Conservation (phyloP, 345 rosid species). For the Gossypium australe region DNA sequence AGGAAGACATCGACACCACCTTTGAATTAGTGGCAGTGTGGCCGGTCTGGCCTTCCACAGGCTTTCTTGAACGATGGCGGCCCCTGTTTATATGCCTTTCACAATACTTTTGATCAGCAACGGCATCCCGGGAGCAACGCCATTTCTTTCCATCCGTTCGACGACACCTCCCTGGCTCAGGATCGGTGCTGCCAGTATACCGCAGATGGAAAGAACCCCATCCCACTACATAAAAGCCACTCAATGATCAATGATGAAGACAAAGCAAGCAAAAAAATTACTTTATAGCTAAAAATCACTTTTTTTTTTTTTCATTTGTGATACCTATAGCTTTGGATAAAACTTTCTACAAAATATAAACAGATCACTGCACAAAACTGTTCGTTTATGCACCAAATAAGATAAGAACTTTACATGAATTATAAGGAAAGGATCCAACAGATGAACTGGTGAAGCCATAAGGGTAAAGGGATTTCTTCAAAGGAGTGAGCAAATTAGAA, state of each 20-base stretch:
- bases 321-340: neutral
- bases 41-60: slow-evolving; percentile 61
- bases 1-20: slow-evolving; percentile 26
- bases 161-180: slow-evolving; percentile 74
- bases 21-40: slow-evolving; percentile 39
- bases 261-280: neutral
- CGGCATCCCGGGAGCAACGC: slow-evolving; percentile 73
- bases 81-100: slow-evolving; percentile 82
- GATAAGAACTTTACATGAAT: slow-evolving; percentile 26
- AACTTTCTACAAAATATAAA: slow-evolving; percentile 5
- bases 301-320: neutral
- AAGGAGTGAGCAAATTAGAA: slow-evolving; percentile 51
- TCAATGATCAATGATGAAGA: slow-evolving; percentile 5
- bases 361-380: no score
- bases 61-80: slow-evolving; percentile 90
- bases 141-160: slow-evolving; percentile 86
- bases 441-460: slow-evolving; percentile 26
- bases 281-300: slow-evolving; percentile 7
- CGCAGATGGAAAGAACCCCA: slow-evolving; percentile 51
- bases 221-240: slow-evolving; percentile 24
- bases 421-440: slow-evolving; percentile 39
- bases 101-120: slow-evolving; percentile 73
- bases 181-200: slow-evolving; percentile 46
- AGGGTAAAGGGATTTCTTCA: slow-evolving; percentile 46
- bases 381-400: neutral